Conservation (phyloP, 2,329 filamentous ascomycete species). For the Exutisphaerella laricina region DNA sequence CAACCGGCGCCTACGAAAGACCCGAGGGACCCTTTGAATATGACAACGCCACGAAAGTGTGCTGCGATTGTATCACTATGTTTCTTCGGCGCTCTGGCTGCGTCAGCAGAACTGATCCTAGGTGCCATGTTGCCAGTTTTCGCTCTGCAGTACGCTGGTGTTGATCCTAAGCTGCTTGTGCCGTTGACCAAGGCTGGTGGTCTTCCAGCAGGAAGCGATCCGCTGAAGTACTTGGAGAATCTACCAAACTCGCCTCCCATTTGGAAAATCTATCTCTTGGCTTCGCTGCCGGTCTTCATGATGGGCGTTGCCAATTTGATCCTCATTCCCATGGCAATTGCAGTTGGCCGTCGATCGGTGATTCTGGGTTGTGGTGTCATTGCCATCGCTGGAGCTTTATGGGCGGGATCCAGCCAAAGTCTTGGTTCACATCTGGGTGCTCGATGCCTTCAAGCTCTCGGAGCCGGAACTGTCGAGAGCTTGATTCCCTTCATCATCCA, state of each 20-base stretch:
- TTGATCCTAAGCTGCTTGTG: slow-evolving; percentile 15
- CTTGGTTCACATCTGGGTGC: slow-evolving; percentile 27
- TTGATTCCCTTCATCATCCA: slow-evolving; percentile 31
- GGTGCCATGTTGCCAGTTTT: slow-evolving; percentile 31
- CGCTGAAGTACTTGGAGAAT: slow-evolving; percentile 17
- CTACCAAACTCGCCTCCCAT: slow-evolving; percentile 25
- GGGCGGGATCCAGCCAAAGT: slow-evolving; percentile 26
- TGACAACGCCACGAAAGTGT: slow-evolving; percentile 13
- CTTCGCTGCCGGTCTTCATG: slow-evolving; percentile 28
- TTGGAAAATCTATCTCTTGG: slow-evolving; percentile 29
- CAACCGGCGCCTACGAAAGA: slow-evolving; percentile 12
- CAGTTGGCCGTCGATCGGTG: slow-evolving; percentile 27
- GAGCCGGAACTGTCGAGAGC: slow-evolving; percentile 31
- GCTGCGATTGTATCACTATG: slow-evolving; percentile 17
- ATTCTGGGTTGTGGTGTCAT: slow-evolving; percentile 25
- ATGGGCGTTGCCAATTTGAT: slow-evolving; percentile 28
- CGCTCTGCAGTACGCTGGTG: slow-evolving; percentile 25
- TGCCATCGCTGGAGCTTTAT: slow-evolving; percentile 26
- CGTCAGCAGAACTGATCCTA: slow-evolving; percentile 28
- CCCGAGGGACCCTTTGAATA: slow-evolving; percentile 20
- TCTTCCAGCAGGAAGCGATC: slow-evolving; percentile 19
- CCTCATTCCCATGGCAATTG: slow-evolving; percentile 28
- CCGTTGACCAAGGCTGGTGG: slow-evolving; percentile 11
- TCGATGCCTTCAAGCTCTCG: slow-evolving; percentile 28
- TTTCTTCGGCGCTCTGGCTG: slow-evolving; percentile 26